A percentile compares a stretch with the other conserved stretches of the same genome.
phyloP scores from a whole-genome alignment of 192 early-diverging fungal species.

The Linnemannia exigua region DNA sequence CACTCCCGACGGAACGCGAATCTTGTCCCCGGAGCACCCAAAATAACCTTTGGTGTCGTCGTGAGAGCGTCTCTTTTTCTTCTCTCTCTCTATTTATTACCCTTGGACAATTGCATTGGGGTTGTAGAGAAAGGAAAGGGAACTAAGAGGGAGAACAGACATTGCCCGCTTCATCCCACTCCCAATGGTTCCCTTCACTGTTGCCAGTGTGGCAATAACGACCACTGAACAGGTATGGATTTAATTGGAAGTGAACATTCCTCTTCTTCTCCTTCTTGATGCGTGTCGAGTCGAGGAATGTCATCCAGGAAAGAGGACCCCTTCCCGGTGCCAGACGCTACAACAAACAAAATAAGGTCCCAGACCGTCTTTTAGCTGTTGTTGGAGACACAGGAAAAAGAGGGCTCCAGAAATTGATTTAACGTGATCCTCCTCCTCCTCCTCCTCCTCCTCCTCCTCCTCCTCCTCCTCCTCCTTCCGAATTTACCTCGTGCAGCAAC shows the following conservation, averaged over 20 bases:
- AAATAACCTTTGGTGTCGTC: background rate
- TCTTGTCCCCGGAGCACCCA: constrained; percentile 17
- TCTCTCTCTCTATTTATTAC: background rate
- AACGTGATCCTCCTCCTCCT: constrained; percentile 1
- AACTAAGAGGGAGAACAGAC: background rate
- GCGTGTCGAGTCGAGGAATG: background rate
- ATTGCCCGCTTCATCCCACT: background rate
- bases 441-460: too few relatives aligned
- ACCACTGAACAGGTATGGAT: background rate
- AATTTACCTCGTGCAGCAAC: too few relatives aligned
- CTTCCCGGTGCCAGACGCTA: background rate
- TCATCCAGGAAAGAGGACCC: background rate
- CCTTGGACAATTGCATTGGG: background rate
- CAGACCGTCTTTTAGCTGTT: background rate
- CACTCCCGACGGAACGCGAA: constrained; percentile 7
- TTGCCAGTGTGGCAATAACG: background rate
- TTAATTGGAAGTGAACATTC: background rate
- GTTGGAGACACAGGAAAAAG: too few relatives aligned
- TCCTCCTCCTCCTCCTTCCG: too few relatives aligned
- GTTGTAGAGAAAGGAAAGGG: background rate
- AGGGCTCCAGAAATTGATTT: background rate
- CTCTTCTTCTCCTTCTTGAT: background rate
- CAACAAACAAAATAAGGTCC: background rate
- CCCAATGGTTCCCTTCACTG: background rate
- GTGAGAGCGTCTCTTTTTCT: background rate